Evolutionary conservation across 2,329 filamentous ascomycete genomes (phyloP).

Genomic region (Ascochyta rabiei): DNA sequence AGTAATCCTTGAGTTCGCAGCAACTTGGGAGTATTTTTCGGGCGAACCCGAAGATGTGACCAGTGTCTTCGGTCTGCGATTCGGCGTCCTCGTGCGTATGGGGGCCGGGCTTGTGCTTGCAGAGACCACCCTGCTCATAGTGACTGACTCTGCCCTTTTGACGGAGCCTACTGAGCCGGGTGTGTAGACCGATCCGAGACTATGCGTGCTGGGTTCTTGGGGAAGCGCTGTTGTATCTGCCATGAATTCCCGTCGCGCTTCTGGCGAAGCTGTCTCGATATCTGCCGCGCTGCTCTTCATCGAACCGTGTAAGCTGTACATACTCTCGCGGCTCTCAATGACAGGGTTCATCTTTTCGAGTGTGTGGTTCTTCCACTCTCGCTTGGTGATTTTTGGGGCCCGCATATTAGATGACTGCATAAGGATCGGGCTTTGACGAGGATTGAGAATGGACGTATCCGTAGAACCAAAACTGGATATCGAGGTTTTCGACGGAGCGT

Average conservation of each 20-base stretch:
- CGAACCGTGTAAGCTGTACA: conserved; percentile 20
- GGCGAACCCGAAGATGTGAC: conserved; percentile 52
- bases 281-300: conserved; percentile 25
- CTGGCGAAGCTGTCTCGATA: conserved; percentile 8
- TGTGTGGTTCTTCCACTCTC: conserved; percentile 43
- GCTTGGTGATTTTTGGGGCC: conserved; percentile 46
- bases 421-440: conserved; percentile 45
- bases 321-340: conserved; percentile 24
- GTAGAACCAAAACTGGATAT: conserved; percentile 50
- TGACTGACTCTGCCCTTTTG: conserved; percentile 44
- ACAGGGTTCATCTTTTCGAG: conserved; percentile 40
- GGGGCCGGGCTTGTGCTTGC: conserved; percentile 29
- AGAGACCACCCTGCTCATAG: conserved; percentile 44
- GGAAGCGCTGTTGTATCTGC: conserved; percentile 3
- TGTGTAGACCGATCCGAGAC: conserved; percentile 18
- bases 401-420: conserved; percentile 29
- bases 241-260: conserved; percentile 5
- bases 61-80: conserved; percentile 38
- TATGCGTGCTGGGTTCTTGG: conserved; percentile 24
- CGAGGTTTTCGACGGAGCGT: conserved; percentile 47
- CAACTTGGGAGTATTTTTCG: conserved; percentile 35
- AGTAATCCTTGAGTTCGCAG: conserved; percentile 37
- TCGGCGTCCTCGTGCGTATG: conserved; percentile 44
- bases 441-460: conserved; percentile 50
- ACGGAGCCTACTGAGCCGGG: conserved; percentile 25